Conservation (phyloP, 2,329 filamentous ascomycete species). For the Podosphaera fusca region DNA sequence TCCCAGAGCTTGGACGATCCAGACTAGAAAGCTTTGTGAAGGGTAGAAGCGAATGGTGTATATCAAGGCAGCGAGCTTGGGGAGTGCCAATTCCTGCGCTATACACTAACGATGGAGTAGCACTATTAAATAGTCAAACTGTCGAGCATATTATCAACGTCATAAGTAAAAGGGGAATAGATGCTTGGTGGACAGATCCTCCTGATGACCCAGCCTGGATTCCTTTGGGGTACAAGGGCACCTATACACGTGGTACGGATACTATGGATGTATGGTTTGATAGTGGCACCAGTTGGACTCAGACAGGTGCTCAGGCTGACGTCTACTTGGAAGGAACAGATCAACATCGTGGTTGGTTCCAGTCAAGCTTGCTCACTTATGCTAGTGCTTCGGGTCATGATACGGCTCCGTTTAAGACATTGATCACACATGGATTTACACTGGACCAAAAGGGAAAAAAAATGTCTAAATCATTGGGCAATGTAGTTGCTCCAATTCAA, state of each 20-base stretch:
- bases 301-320: constrained; percentile 39
- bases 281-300: constrained; percentile 80
- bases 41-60: constrained; percentile 88
- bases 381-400: constrained; percentile 23
- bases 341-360: constrained; percentile 96
- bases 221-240: constrained; percentile 33
- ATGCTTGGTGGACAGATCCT: constrained; percentile 83
- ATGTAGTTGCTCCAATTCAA: constrained; percentile 56
- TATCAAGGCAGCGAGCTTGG: constrained; percentile 88
- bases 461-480: constrained; percentile 95
- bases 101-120: constrained; percentile 49
- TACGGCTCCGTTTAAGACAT: constrained; percentile 54
- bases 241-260: constrained; percentile 57
- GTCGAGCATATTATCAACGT: constrained; percentile 67
- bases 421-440: constrained; percentile 93
- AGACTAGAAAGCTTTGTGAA: constrained; percentile 70
- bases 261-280: constrained; percentile 99
- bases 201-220: constrained; percentile 59
- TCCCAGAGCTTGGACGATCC: constrained; percentile 49
- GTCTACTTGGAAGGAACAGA: constrained; percentile 87
- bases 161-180: constrained; percentile 55
- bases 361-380: constrained; percentile 78
- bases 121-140: constrained; percentile 55
- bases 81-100: constrained; percentile 88
- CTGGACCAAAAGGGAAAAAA: constrained; percentile 80